Evolutionary conservation across 345 rosid genomes (phyloP).

Genomic region (Ceriops zippeliana): DNA sequence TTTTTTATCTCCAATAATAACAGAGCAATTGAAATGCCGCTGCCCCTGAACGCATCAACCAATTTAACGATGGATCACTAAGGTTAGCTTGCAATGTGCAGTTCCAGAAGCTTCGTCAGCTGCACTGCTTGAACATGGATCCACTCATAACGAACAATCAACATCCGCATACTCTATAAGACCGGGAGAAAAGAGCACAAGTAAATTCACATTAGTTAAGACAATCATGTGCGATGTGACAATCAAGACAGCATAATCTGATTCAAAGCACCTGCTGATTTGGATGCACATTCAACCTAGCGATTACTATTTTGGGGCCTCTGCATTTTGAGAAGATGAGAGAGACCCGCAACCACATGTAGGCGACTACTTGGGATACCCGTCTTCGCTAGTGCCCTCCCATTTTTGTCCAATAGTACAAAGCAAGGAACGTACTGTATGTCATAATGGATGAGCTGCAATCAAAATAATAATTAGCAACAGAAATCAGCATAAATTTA

Average conservation of each 20-base stretch:
- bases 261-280: background rate
- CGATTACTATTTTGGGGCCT: conserved; percentile 26
- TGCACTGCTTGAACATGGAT: background rate
- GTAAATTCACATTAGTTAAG: background rate
- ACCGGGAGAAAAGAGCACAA: background rate
- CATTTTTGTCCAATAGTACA: conserved; percentile 80
- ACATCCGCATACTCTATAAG: background rate
- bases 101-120: background rate
- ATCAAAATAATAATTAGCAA: background rate
- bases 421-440: conserved; percentile 94
- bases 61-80: background rate
- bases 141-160: background rate
- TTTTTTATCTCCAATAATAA: no score
- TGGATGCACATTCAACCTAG: conserved; percentile 1
- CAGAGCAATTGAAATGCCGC: no score
- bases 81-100: background rate
- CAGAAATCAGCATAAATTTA: background rate
- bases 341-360: conserved; percentile 84
- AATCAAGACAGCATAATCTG: background rate
- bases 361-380: conserved; percentile 85
- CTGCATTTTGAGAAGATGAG: conserved; percentile 84
- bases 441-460: conserved; percentile 94
- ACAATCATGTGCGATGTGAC: background rate
- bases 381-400: conserved; percentile 76
- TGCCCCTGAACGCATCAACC: no score